Conservation (phyloP, 2,329 filamentous ascomycete species). For the Macrophomina tecta region DNA sequence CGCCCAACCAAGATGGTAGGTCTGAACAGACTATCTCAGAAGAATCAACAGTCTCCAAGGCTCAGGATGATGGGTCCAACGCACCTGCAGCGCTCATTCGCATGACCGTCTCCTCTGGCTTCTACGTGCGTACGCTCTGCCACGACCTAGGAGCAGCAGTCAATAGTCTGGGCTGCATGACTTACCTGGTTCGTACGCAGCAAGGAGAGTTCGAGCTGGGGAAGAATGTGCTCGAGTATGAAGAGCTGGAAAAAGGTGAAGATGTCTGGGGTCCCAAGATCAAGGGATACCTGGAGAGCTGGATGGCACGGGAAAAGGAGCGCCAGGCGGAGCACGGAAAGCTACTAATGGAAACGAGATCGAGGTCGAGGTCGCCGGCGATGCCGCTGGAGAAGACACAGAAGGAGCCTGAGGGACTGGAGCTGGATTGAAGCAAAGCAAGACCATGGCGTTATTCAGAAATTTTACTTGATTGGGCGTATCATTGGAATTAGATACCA, state of each 20-base stretch:
- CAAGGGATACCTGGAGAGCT: slow-evolving; percentile 60
- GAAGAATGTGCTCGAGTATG: slow-evolving; percentile 77
- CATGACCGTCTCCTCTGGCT: slow-evolving; percentile 93
- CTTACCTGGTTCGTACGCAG: slow-evolving; percentile 76
- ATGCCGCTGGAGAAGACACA: not conserved
- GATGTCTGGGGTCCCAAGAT: slow-evolving; percentile 83
- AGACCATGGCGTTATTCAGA: not conserved
- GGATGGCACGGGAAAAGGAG: slow-evolving; percentile 50
- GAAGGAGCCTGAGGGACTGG: not conserved
- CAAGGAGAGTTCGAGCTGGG: slow-evolving; percentile 82
- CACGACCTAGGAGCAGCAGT: slow-evolving; percentile 88
- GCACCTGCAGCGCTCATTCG: slow-evolving; percentile 79
- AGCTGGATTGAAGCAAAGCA: not conserved
- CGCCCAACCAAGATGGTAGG: not conserved
- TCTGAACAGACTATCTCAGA: not conserved
- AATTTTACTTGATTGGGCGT: not conserved
- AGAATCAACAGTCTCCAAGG: not conserved
- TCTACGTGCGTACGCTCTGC: slow-evolving; percentile 93
- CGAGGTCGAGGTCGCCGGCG: not conserved
- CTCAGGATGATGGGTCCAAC: slow-evolving; percentile 6
- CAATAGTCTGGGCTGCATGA: slow-evolving; percentile 84
- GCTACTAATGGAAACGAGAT: slow-evolving; percentile 26
- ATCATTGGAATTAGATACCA: not conserved
- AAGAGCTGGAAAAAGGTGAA: slow-evolving; percentile 77
- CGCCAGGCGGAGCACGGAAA: slow-evolving; percentile 27